These are phyloP conservation scores for Monilinia laxa DNA, from an alignment of 2,329 filamentous ascomycete species.

Conservation along the genomic window DNA sequence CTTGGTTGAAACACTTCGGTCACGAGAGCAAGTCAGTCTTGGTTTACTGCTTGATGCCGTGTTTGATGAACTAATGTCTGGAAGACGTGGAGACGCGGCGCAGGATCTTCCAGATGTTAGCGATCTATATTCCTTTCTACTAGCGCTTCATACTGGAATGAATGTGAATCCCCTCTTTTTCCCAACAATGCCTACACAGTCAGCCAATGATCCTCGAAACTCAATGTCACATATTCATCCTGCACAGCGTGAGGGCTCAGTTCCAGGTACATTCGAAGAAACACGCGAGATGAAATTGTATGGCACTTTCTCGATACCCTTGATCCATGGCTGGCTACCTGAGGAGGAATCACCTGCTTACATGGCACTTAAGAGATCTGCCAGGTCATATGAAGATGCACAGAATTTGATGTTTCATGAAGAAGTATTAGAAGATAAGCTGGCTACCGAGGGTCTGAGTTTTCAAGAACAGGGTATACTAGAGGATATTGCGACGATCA, in stretches of 20 bases:
- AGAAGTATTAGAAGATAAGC: constrained; percentile 81
- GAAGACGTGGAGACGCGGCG: constrained; percentile 59
- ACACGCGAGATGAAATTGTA: constrained; percentile 91
- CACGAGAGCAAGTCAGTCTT: constrained; percentile 84
- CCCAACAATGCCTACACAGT: constrained; percentile 48
- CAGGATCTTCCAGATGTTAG: constrained; percentile 77
- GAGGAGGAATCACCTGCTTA: constrained; percentile 64
- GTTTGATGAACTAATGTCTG: constrained; percentile 89
- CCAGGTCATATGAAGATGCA: constrained; percentile 85
- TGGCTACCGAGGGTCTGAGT: constrained; percentile 62
- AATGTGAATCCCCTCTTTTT: constrained; percentile 94
- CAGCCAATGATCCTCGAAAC: constrained; percentile 43
- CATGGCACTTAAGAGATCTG: constrained; percentile 69
- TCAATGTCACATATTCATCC: constrained; percentile 55
- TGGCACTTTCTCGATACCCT: constrained; percentile 79
- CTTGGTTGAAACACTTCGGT: constrained; percentile 73
- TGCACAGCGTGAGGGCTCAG: constrained; percentile 48
- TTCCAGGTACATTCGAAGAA: constrained; percentile 77
- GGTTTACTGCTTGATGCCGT: constrained; percentile 83
- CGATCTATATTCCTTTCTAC: constrained; percentile 83
- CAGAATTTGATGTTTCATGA: constrained; percentile 86
- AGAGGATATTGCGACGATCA: constrained; percentile 81
- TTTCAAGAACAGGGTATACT: constrained; percentile 75
- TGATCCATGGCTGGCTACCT: constrained; percentile 93
- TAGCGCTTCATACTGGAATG: constrained; percentile 92